Conservation (phyloP, 164 flowering plant species). For the Liquidambar formosana region DNA sequence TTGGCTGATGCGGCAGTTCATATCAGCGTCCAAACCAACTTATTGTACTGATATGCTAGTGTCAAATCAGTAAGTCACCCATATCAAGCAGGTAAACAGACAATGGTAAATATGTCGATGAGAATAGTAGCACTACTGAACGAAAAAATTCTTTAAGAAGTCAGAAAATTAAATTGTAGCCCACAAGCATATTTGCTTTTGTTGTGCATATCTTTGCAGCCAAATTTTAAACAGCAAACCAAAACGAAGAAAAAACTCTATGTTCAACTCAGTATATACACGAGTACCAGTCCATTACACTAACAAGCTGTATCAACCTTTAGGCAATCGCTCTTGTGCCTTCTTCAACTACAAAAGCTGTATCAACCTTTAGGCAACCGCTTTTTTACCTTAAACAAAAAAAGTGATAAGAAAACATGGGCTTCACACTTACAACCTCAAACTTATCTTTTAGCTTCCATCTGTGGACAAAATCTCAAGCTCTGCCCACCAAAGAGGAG, state of each 20-base stretch:
- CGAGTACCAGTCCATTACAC: conserved; percentile 4
- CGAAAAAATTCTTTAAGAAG: too few species aligned
- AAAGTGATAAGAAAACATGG: neutral
- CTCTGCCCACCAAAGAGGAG: conserved; percentile 98
- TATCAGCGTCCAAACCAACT: too few species aligned
- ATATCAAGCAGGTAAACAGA: too few species aligned
- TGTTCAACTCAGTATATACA: conserved; percentile 22
- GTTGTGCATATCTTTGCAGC: conserved; percentile 10
- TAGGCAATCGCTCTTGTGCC: conserved; percentile 12
- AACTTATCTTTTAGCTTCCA: conserved; percentile 24
- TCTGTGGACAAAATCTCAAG: conserved; percentile 69
- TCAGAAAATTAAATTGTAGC: too few species aligned
- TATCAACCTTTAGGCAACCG: conserved; percentile 12
- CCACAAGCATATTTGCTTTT: neutral
- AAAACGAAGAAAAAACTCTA: conserved; percentile 4
- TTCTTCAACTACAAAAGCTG: conserved; percentile 17
- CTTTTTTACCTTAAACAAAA: conserved; percentile 6
- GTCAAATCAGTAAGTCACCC: too few species aligned
- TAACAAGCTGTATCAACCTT: conserved; percentile 8
- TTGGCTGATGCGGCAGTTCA: too few species aligned
- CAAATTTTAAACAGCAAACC: conserved; percentile 9
- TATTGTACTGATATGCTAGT: too few species aligned
- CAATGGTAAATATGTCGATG: too few species aligned
- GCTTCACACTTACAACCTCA: neutral
- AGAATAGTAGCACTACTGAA: too few species aligned